Conservation (phyloP, 2,329 filamentous ascomycete species). For the Neonectria sp. region DNA sequence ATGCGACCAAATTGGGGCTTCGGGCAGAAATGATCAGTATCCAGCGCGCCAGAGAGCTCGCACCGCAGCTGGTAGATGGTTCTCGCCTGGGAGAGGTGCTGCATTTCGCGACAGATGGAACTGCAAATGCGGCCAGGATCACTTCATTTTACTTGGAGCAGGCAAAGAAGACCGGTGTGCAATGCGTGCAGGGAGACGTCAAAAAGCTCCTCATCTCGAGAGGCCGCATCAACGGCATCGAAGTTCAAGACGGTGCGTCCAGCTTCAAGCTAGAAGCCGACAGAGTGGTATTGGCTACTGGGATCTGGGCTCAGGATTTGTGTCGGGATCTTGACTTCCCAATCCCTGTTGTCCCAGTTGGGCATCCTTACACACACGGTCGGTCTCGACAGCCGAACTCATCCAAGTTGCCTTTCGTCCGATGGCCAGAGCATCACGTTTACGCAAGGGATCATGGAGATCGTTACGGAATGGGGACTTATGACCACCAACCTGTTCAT, state of each 20-base stretch:
- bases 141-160: conserved; percentile 37
- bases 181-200: conserved; percentile 31
- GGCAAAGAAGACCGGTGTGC: conserved; percentile 28
- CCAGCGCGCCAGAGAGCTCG: conserved; percentile 27
- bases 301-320: conserved; percentile 43
- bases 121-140: conserved; percentile 37
- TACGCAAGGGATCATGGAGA: conserved; percentile 43
- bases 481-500: conserved; percentile 37
- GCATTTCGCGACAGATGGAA: conserved; percentile 39
- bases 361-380: conserved; percentile 42
- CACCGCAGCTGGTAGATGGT: conserved; percentile 36
- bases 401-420: conserved; percentile 29
- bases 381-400: not conserved
- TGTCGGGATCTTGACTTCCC: conserved; percentile 32
- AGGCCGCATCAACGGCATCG: conserved; percentile 26
- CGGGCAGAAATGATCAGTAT: conserved; percentile 29
- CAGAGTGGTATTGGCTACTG: conserved; percentile 44
- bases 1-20: conserved; percentile 29
- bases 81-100: conserved; percentile 27
- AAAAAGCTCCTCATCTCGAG: conserved; percentile 12
- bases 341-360: conserved; percentile 41
- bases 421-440: conserved; percentile 43
- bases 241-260: not conserved
- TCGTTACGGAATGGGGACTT: conserved; percentile 41
- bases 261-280: conserved; percentile 23